phyloP scores from a whole-genome alignment of 768 basidiomycete species.

The Melanogaster broomeanus region DNA sequence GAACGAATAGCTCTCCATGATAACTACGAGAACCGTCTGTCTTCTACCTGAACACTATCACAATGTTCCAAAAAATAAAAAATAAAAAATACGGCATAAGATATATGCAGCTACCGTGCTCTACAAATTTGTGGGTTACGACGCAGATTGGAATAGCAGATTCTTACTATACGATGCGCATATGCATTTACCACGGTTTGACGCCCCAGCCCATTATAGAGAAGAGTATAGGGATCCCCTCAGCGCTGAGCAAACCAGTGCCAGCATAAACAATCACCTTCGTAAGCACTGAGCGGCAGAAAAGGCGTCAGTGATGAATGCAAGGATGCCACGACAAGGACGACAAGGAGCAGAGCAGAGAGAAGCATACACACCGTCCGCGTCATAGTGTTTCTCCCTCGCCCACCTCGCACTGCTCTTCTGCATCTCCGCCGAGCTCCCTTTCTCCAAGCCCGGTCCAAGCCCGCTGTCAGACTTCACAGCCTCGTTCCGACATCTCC shows the following conservation, averaged over 20 bases:
- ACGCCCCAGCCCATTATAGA: conserved; percentile 71
- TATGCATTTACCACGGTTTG: conserved; percentile 34
- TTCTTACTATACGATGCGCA: too few relatives aligned
- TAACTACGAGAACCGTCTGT: too few relatives aligned
- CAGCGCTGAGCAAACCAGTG: conserved; percentile 69
- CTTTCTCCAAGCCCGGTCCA: conserved; percentile 32
- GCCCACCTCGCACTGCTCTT: conserved; percentile 23
- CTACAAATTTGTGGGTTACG: too few relatives aligned
- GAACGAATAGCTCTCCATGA: too few relatives aligned
- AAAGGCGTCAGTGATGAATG: background rate
- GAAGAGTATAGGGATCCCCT: conserved; percentile 67
- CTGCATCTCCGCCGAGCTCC: conserved; percentile 28
- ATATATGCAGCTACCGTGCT: too few relatives aligned
- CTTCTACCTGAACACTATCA: too few relatives aligned
- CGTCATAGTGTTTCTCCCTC: conserved; percentile 74
- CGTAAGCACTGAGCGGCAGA: conserved; percentile 61
- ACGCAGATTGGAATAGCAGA: too few relatives aligned
- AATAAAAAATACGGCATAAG: too few relatives aligned
- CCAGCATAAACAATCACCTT: conserved; percentile 91
- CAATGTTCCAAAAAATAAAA: too few relatives aligned
- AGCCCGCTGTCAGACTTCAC: conserved; percentile 12
- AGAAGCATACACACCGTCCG: conserved; percentile 66
- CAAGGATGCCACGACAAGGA: too few relatives aligned
- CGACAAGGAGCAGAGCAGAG: conserved; percentile 1
- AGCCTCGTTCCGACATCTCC: conserved; percentile 18